Evolutionary conservation across 768 basidiomycete species (phyloP).

Genomic region (Mycena chlorophos): DNA sequence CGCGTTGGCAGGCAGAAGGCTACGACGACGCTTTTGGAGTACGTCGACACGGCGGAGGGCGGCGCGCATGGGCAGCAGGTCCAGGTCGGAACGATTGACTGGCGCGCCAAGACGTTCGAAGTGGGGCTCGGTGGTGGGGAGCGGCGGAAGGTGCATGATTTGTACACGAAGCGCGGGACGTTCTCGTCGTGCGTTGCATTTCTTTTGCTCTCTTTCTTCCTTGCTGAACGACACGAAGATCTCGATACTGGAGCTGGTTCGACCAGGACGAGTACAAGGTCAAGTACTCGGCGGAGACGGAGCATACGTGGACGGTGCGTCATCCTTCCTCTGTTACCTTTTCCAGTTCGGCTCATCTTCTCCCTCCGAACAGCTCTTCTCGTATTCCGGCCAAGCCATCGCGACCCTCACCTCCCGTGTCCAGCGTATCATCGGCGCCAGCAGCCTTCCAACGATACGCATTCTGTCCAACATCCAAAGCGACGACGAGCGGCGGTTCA

Average conservation of each 20-base stretch:
- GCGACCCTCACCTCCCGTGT: constrained; percentile 13
- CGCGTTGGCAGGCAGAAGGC: not conserved
- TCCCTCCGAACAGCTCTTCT: constrained; percentile 1
- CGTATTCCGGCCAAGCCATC: constrained; percentile 9
- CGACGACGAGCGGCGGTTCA: constrained; percentile 16
- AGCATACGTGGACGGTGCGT: constrained; percentile 17
- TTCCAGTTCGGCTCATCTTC: not conserved
- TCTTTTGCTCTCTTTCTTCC: no score
- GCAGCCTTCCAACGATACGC: constrained; percentile 2
- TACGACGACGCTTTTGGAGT: constrained; percentile 4
- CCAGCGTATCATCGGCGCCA: constrained; percentile 1
- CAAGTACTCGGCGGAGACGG: constrained; percentile 12
- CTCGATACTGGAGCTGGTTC: constrained; percentile 19
- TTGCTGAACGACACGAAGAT: no score
- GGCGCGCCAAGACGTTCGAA: constrained; percentile 8
- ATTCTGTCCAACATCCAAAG: constrained; percentile 1
- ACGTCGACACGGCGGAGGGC: not conserved
- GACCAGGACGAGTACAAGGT: constrained; percentile 16
- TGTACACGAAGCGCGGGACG: constrained; percentile 2
- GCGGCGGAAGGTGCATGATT: not conserved
- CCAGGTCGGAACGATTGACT: constrained; percentile 3
- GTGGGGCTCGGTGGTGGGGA: not conserved
- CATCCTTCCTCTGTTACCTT: not conserved
- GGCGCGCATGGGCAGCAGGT: not conserved
- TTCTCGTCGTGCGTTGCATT: constrained; percentile 18